Conservation (phyloP, 768 basidiomycete species). For the Dacryopinax spathularia region DNA sequence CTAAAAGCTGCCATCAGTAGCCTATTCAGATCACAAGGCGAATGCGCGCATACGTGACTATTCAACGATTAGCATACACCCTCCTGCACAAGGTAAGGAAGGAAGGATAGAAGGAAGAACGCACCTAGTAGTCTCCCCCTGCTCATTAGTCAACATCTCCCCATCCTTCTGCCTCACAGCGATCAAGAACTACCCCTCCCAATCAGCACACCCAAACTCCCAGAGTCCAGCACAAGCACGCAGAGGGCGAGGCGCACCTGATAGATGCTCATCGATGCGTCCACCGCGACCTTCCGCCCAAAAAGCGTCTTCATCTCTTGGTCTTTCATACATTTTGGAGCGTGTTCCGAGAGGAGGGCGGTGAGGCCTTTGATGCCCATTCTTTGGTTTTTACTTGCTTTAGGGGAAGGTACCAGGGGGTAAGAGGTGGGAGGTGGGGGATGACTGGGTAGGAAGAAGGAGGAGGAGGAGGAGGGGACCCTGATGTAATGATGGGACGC, state of each 20-base stretch:
- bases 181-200: constrained; percentile 82
- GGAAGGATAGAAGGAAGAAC: constrained; percentile 3
- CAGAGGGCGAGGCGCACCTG: constrained; percentile 7
- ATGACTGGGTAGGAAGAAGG: not conserved
- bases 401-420: no score
- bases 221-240: constrained; percentile 22
- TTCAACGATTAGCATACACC: not conserved
- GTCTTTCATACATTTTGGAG: constrained; percentile 72
- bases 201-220: no score
- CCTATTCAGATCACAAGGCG: no score
- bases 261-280: constrained; percentile 95
- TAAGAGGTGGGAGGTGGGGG: no score
- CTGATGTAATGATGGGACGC: not conserved
- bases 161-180: constrained; percentile 94
- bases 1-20: constrained; percentile 22
- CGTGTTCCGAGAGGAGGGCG: constrained; percentile 73
- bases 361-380: constrained; percentile 98
- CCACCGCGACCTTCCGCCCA: constrained; percentile 94
- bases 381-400: no score
- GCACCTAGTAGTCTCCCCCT: constrained; percentile 83
- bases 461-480: not conserved
- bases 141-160: constrained; percentile 92
- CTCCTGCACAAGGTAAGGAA: not conserved
- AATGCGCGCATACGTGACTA: not conserved
- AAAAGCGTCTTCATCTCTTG: constrained; percentile 96